phyloP scores from a whole-genome alignment of 768 basidiomycete genomes.

The Trametes meyenii region DNA sequence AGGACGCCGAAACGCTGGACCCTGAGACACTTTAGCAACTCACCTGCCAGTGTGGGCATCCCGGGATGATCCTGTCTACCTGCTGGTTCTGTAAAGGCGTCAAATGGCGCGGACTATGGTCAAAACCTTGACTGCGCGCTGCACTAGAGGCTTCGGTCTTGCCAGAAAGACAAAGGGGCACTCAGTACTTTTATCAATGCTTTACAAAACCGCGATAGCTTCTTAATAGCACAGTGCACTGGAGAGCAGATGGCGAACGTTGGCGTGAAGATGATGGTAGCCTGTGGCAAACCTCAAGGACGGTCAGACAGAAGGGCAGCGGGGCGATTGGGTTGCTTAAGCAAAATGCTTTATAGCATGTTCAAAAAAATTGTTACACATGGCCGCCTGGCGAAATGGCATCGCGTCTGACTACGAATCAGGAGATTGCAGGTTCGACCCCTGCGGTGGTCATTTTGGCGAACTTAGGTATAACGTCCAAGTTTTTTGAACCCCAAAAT shows the following conservation, averaged over 20 bases:
- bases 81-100: neutral
- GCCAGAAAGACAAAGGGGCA: neutral
- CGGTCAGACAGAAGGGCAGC: too few species aligned
- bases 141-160: neutral
- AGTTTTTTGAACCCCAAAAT: too few species aligned
- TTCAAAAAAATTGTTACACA: neutral
- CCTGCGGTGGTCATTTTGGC: conserved; percentile 74
- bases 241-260: too few species aligned
- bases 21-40: neutral
- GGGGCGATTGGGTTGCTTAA: too few species aligned
- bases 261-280: too few species aligned
- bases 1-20: neutral
- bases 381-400: conserved; percentile 25
- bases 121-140: conserved; percentile 13
- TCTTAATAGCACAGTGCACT: too few species aligned
- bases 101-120: neutral
- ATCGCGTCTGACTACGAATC: conserved; percentile 44
- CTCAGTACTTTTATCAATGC: too few species aligned
- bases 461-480: neutral
- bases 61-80: neutral
- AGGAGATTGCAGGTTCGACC: conserved; percentile 94
- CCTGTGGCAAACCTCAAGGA: too few species aligned
- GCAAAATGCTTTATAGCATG: too few species aligned
- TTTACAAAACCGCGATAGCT: too few species aligned
- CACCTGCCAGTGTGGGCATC: conserved; percentile 23